A percentile compares a stretch with the other conserved stretches of the same genome.
These are phyloP conservation scores for Acacia melanoxylon DNA, from an alignment of 306 rosid species.

Conservation along the genomic window DNA sequence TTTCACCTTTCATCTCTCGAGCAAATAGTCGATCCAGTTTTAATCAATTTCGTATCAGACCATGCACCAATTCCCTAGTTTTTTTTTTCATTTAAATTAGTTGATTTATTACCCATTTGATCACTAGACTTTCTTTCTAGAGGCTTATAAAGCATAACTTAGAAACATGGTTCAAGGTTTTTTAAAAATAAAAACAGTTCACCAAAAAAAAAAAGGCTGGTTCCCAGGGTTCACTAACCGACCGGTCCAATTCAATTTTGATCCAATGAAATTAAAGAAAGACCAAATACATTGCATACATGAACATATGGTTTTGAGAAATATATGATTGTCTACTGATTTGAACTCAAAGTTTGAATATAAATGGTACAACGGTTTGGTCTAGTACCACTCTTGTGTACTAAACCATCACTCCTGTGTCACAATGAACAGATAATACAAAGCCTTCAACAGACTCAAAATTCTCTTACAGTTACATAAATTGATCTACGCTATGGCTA, in stretches of 20 bases:
- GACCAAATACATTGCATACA: slow-evolving; percentile 19
- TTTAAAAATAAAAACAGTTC: background rate
- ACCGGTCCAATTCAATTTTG: background rate
- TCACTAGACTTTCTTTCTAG: background rate
- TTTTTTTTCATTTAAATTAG: too few relatives aligned
- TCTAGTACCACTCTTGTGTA: slow-evolving; percentile 13
- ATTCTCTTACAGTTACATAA: slow-evolving; percentile 31
- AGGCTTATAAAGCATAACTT: background rate
- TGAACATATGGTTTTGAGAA: slow-evolving; percentile 1
- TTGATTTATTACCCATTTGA: too few relatives aligned
- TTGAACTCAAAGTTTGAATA: slow-evolving; percentile 10
- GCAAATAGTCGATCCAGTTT: too few relatives aligned
- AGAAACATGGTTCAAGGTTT: background rate
- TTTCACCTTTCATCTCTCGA: background rate
- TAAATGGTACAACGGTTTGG: slow-evolving; percentile 19
- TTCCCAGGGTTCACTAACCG: background rate
- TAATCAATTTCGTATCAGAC: too few relatives aligned
- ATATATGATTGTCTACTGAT: slow-evolving; percentile 23
- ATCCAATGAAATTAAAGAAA: background rate
- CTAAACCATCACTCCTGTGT: slow-evolving; percentile 20
- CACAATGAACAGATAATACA: slow-evolving; percentile 21
- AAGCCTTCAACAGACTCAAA: slow-evolving; percentile 23
- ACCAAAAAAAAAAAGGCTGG: background rate
- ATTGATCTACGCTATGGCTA: slow-evolving; percentile 22
- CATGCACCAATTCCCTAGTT: too few relatives aligned